Percentiles rank a stretch among this genome's conserved stretches.
Evolutionary conservation across 345 rosid genomes (phyloP).

Genomic region (Erysimum cheiranthoides): DNA sequence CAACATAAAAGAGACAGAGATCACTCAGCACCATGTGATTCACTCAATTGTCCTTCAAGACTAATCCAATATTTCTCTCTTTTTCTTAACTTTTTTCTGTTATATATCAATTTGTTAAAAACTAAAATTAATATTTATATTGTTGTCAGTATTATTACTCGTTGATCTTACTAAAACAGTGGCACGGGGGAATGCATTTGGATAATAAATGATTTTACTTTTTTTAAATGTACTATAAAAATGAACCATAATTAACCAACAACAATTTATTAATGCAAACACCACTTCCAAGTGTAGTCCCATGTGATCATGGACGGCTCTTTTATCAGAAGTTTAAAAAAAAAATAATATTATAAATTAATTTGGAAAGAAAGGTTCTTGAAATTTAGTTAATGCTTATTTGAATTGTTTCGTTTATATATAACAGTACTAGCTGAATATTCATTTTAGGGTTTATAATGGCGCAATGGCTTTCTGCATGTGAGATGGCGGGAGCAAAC

Average conservation of each 20-base stretch:
- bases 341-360: neutral
- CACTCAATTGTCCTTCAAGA: conserved; percentile 19
- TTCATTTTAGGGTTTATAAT: conserved; percentile 25
- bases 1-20: conserved; percentile 39
- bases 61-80: conserved; percentile 13
- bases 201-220: conserved; percentile 6
- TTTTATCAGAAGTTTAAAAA: neutral
- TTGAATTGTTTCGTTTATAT: neutral
- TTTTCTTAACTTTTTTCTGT: neutral
- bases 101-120: neutral
- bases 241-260: no score
- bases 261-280: conserved; percentile 13
- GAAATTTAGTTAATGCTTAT: conserved; percentile 1
- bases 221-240: no score
- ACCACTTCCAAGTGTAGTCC: conserved; percentile 42
- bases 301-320: conserved; percentile 45
- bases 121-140: neutral
- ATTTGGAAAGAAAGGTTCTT: neutral
- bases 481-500: conserved; percentile 31
- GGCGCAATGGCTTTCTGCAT: conserved; percentile 27
- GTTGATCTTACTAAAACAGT: conserved; percentile 31
- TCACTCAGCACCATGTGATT: conserved; percentile 39
- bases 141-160: conserved; percentile 33
- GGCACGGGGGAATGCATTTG: conserved; percentile 48
- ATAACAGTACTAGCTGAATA: neutral